phyloP scores from a whole-genome alignment of 2,329 filamentous ascomycete species.

The Ceratocystis destructans region DNA sequence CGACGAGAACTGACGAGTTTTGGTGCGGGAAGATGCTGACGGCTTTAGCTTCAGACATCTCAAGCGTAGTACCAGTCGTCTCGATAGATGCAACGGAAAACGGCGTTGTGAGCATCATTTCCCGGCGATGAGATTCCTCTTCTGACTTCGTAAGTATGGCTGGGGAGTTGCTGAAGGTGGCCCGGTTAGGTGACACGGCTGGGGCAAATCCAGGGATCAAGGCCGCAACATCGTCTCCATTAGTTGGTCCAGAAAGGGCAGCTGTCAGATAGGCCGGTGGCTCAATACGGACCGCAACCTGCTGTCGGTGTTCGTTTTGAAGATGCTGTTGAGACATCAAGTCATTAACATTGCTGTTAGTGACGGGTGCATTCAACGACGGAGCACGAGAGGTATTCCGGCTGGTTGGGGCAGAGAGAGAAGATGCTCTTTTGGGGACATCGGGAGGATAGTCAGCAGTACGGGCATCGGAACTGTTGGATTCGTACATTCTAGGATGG shows the following conservation, averaged over 20 bases:
- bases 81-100: conserved; percentile 50
- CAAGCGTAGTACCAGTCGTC: conserved; percentile 46
- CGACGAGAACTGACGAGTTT: conserved; percentile 48
- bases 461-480: conserved; percentile 38
- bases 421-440: conserved; percentile 44
- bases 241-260: neutral
- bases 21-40: conserved; percentile 51
- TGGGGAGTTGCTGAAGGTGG: neutral
- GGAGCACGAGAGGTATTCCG: conserved; percentile 40
- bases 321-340: conserved; percentile 22
- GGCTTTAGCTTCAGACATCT: conserved; percentile 49
- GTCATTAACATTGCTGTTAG: conserved; percentile 28
- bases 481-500: conserved; percentile 34
- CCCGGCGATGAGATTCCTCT: conserved; percentile 15
- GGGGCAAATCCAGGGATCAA: conserved; percentile 16
- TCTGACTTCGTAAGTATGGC: neutral
- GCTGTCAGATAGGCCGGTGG: conserved; percentile 24
- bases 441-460: conserved; percentile 48
- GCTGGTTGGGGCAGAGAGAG: conserved; percentile 49
- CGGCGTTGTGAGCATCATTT: conserved; percentile 29
- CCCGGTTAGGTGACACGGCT: conserved; percentile 6
- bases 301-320: conserved; percentile 9
- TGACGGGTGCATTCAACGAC: conserved; percentile 44
- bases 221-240: neutral
- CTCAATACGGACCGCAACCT: conserved; percentile 21